Evolutionary conservation across 225 moss, liverwort and hornwort genomes (phyloP).

Genomic region (Asterella californica): DNA sequence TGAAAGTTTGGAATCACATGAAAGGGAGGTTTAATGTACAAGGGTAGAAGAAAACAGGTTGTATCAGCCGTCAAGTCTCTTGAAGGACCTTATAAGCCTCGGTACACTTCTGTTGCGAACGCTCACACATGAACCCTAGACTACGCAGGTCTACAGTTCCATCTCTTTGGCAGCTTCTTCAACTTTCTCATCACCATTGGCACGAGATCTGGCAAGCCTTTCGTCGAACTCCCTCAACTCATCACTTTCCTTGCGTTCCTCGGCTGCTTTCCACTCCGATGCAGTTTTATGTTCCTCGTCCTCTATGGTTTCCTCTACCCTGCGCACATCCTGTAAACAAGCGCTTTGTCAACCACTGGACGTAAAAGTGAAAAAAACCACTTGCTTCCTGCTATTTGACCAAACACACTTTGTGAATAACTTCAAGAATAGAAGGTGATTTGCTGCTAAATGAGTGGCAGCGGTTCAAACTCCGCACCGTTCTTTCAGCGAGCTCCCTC

Average conservation of each 20-base stretch:
- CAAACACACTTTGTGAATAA: not conserved
- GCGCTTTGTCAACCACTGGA: not conserved
- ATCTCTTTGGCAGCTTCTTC: slow-evolving; percentile 25
- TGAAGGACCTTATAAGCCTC: not conserved
- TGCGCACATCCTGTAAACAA: slow-evolving; percentile 23
- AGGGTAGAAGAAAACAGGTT: not conserved
- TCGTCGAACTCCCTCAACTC: slow-evolving; percentile 87
- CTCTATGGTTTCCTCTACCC: slow-evolving; percentile 13
- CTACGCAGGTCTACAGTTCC: slow-evolving; percentile 17
- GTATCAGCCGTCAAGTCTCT: not conserved
- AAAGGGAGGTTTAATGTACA: not conserved
- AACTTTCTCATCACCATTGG: slow-evolving; percentile 4
- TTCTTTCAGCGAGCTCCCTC: slow-evolving; percentile 58
- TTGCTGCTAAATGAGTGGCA: not conserved
- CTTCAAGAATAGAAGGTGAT: not conserved
- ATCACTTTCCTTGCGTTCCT: slow-evolving; percentile 52
- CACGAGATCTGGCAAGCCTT: slow-evolving; percentile 53
- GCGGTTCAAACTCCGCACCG: slow-evolving; percentile 32
- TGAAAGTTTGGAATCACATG: not conserved
- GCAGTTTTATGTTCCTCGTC: slow-evolving; percentile 30
- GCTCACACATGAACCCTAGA: not conserved
- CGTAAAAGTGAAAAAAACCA: not conserved
- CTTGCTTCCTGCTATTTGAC: not conserved
- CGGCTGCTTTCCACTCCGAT: slow-evolving; percentile 42
- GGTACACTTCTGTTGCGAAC: not conserved